Conservation (phyloP, 768 basidiomycete species). For the Floccularia luteovirens region DNA sequence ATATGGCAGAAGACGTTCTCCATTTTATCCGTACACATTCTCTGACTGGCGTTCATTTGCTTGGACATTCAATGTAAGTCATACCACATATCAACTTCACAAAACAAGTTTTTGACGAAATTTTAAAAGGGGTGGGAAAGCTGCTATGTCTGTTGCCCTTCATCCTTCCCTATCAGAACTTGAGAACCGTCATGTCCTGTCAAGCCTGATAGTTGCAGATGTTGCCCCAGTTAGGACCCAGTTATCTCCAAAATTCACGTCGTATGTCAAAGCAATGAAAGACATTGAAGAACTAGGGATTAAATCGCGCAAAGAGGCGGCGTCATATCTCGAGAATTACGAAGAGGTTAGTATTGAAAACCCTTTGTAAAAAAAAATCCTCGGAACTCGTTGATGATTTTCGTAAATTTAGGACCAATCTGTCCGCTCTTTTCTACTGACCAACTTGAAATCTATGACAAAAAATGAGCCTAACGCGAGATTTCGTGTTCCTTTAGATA, state of each 20-base stretch:
- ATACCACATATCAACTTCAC: not conserved
- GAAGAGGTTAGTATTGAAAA: constrained; percentile 55
- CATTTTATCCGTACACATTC: constrained; percentile 48
- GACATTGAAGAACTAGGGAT: constrained; percentile 50
- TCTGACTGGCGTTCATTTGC: constrained; percentile 53
- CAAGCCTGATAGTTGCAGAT: constrained; percentile 65
- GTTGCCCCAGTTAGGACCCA: constrained; percentile 56
- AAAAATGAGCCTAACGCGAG: constrained; percentile 24
- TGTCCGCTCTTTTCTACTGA: constrained; percentile 72
- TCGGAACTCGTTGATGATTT: not conserved
- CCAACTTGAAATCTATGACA: constrained; percentile 49
- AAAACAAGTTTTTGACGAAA: not conserved
- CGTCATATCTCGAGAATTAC: constrained; percentile 48
- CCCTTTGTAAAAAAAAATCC: not conserved
- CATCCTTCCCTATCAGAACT: constrained; percentile 26
- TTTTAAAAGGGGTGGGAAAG: constrained; percentile 68
- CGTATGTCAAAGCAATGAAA: constrained; percentile 65
- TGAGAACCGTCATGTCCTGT: constrained; percentile 23
- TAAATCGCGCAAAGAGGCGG: constrained; percentile 54
- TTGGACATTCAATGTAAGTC: constrained; percentile 84
- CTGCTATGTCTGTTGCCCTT: constrained; percentile 60
- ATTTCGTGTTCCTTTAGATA: constrained; percentile 67
- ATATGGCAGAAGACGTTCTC: constrained; percentile 75
- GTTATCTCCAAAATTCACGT: constrained; percentile 52
- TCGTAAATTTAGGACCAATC: constrained; percentile 46